Base-by-base conservation (phyloP, 2,329 filamentous ascomycete species). In the Fusarium lyarnte region DNA sequence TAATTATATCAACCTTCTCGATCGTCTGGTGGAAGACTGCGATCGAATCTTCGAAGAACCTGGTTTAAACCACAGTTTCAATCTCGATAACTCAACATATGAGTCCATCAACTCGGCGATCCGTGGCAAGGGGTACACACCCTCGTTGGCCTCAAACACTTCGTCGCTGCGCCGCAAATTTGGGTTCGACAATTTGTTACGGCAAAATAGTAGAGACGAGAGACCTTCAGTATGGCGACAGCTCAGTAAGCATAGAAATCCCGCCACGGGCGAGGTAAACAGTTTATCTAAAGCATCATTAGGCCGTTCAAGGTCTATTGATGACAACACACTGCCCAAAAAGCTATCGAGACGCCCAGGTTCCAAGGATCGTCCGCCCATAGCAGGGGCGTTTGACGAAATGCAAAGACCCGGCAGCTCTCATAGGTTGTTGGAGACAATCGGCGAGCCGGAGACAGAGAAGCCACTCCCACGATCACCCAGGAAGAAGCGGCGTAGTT, bases 1-100 rank as follows among this genome's bases (percentile, higher is more conserved):
- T 66, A 89, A 94, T 70, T 96, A 95, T 79, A 95, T 98, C 74
- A 96, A 95, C 61, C 84, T 98, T 19, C 86, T 98, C 49, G 95
- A 98, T 82, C 90, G 94, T 25, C 87, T 98, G 27, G 94, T 98
- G 0, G 93, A 97, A 71, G 95, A 97, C 78, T 94, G 93, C 70
- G 94, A 97, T 62, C 89, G 90, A 35, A 91, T 98, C n/a, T 97
- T 97, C 76, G 93, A 94, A 58, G 90, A 93, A 66, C 77, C 83
- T 8, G 81, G 80, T 63, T 65, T 84, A 57, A 81, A 82, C 25
- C 81, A 86, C 62, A 81, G 84, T 58, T 81, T 82, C 74, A 78
- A 74, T 41, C 75, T 81, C 21, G 79, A 79, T 38, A 77, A 83
- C 62, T 80, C 85, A 57, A 80, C 85, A 10, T 89, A 88, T 66